Evolutionary conservation across 495 filamentous ascomycete species (phyloP), one percentile per base, ranked within the genome.

Genomic region (Penicillium psychrofluorescens): DNA sequence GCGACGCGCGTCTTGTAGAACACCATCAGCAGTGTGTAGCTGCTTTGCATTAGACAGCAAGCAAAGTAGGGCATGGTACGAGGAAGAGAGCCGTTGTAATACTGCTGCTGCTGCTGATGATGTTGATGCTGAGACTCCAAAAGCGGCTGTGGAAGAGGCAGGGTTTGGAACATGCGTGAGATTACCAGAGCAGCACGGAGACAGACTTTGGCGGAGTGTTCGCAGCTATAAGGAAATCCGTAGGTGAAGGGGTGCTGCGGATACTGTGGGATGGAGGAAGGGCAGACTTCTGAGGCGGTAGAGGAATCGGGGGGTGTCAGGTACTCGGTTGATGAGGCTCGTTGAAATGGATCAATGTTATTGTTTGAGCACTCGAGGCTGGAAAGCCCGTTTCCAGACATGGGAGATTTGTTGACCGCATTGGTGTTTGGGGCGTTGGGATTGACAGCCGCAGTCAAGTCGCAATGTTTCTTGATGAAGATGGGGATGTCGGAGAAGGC

Each of bases 1-100:
- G 68, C 67, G 11, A 75, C 64, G 14, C 71, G 69, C 3, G 73
- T 66, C 37, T 72, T 71, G 51, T 71, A 69, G 44, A 63, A 71
- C 1, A 70, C 55, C 77, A 82, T 82, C 15, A 81, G 65, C 56
- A 82, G 65, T 7, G 77, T 76, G 46, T 82, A 82, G 46, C 74
- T 78, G 36, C 74, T 72, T 50, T 82, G 78, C 77, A 82, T 80
- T 8, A 78, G 67, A 50, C 78, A 82, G 47, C 76, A 80, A 12
- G 78, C 75, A 44, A 80, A 80, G 0, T 74, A 70, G 0, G 78
- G 78, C 73, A 82, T 80, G 12, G 74, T 79, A 28, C 78, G 69
- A 2, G 77, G 75, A 10, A 71, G 50, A 22, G 61, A 62, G 9
- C 53, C 58, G 9, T 48, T 48, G 6, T 56, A 52, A 35, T 59